Evolutionary conservation across 1,284 basidiomycete genomes (phyloP), one percentile per base, ranked within the genome.

Genomic region (Cutaneotrichosporon sp.): DNA sequence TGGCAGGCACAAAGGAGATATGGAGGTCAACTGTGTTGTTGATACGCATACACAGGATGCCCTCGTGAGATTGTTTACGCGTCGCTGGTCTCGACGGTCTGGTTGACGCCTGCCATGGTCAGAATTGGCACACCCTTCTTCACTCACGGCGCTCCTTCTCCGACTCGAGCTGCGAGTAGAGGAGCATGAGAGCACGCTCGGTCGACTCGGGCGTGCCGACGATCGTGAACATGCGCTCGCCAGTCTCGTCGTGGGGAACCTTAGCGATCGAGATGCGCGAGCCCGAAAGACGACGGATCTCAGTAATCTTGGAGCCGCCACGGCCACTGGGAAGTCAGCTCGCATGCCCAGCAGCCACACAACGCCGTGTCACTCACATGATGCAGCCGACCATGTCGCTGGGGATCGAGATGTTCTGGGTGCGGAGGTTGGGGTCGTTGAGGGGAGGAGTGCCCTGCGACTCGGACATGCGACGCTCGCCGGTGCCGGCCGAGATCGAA

Each of bases 181-280:
- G 85, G 67, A 99, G 83, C 85, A 95, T 98, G 59, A 99, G 83
- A 2, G 95, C 95, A 82, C 95, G 94, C 82, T 97, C 95, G 76
- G 94, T 95, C 67, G 92, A 90, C 81, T 97, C 95, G 55, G 93
- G 90, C 6, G 94, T 95, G 62, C 95, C 95, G 64, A 97, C 87
- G 76, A 99, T 98, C 63, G 97, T 97, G 82, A 99, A 99, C 95
- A 99, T 97, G 71, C 95, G 86, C 83, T 99, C 95, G 70, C 95
- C 95, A 55, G 93, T 94, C 75, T 98, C 97, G 75, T 98, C 95
- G 75, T 99, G 95, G 24, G 95, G 93, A 55, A 92, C 90, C 82
- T 99, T 99, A 72, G 95, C 97, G 72, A 99, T 99, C 62, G 90
- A 92, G 79, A 99, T 99, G 81, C 94, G 92, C 69, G 91, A 95